These are phyloP conservation scores for Kalmanozyma brasiliensis DNA, from an alignment of 1,284 basidiomycete species.

Conservation along the genomic window DNA sequence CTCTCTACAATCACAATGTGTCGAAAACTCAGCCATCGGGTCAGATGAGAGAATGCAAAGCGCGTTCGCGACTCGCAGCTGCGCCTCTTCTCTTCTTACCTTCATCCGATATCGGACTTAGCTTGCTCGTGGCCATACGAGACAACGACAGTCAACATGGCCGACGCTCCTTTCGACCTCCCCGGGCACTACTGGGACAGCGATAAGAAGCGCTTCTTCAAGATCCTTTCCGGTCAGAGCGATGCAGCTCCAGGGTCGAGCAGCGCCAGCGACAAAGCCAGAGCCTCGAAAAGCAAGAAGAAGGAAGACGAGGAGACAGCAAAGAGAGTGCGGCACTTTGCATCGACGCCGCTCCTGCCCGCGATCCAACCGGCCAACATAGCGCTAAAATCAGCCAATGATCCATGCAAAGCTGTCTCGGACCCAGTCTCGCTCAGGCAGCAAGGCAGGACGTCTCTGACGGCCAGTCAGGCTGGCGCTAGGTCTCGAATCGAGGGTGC, in stretches of 20 bases:
- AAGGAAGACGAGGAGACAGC: background rate
- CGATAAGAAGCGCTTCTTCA: constrained; percentile 46
- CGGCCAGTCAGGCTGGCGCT: background rate
- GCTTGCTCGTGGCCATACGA: background rate
- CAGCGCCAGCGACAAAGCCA: background rate
- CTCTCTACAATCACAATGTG: too few relatives aligned
- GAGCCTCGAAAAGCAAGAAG: background rate
- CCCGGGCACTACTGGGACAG: constrained; percentile 46
- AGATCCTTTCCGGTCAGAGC: constrained; percentile 22
- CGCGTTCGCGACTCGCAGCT: too few relatives aligned
- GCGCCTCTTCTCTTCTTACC: too few relatives aligned
- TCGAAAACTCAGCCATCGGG: too few relatives aligned
- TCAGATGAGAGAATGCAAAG: too few relatives aligned
- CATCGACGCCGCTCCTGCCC: constrained; percentile 6
- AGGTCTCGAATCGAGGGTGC: constrained; percentile 9
- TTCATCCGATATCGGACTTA: too few relatives aligned
- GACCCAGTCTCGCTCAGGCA: constrained; percentile 21
- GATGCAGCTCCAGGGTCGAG: background rate
- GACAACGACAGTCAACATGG: constrained; percentile 8
- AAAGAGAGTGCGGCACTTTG: background rate
- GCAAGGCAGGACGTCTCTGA: constrained; percentile 2
- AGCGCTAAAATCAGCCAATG: background rate
- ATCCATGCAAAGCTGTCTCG: background rate
- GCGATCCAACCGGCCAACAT: constrained; percentile 1
- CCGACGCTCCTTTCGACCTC: constrained; percentile 43